Evolutionary conservation across 1,284 basidiomycete species (phyloP).

Genomic region (Malassezia psittaci): DNA sequence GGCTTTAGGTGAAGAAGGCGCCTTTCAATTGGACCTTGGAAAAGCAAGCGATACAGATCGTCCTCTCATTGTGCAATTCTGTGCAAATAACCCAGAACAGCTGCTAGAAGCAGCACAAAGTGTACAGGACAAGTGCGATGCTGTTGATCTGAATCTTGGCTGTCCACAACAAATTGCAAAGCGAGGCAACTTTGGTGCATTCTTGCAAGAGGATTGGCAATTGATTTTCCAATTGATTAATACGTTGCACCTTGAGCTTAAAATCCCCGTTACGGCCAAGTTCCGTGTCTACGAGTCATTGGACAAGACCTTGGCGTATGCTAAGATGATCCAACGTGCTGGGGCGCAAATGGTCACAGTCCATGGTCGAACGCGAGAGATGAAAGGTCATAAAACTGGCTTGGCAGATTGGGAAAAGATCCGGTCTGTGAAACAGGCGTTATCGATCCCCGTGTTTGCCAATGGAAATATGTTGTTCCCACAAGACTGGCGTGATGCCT

Average conservation of each 20-base stretch:
- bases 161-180: slow-evolving; percentile 93
- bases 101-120: slow-evolving; percentile 50
- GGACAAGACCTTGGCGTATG: slow-evolving; percentile 82
- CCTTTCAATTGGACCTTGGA: slow-evolving; percentile 57
- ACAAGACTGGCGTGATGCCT: slow-evolving; percentile 66
- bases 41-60: slow-evolving; percentile 54
- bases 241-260: slow-evolving; percentile 61
- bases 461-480: slow-evolving; percentile 91
- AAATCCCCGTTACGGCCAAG: slow-evolving; percentile 86
- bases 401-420: slow-evolving; percentile 75
- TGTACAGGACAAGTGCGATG: slow-evolving; percentile 55
- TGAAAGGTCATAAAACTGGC: slow-evolving; percentile 68
- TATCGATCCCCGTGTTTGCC: slow-evolving; percentile 84
- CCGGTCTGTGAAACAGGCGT: slow-evolving; percentile 70
- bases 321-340: slow-evolving; percentile 82
- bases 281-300: slow-evolving; percentile 79
- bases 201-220: slow-evolving; percentile 88
- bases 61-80: slow-evolving; percentile 84
- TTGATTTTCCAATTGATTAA: slow-evolving; percentile 50
- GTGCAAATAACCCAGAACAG: slow-evolving; percentile 72
- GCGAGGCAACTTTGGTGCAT: slow-evolving; percentile 76
- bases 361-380: slow-evolving; percentile 80
- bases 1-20: slow-evolving; percentile 29
- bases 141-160: slow-evolving; percentile 78
- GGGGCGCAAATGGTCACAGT: slow-evolving; percentile 92